A percentile compares a stretch with the other conserved stretches of the same genome.
Conservation (phyloP, 805 yeast species). For the Nakazawaea sp. region DNA sequence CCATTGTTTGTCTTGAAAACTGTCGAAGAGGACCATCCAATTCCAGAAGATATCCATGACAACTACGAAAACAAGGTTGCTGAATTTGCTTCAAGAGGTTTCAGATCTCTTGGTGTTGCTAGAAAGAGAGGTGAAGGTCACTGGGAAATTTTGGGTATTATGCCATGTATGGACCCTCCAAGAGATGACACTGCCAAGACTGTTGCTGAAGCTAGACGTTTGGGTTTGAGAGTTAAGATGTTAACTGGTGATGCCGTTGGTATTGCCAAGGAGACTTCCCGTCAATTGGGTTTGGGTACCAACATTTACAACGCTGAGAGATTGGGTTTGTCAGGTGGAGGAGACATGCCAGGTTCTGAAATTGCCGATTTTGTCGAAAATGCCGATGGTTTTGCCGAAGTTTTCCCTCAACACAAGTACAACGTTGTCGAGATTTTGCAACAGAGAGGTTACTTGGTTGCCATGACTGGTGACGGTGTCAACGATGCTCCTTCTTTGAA, state of each 20-base stretch:
- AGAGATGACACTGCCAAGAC: constrained; percentile 97
- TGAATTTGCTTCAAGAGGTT: constrained; percentile 97
- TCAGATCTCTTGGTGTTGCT: constrained; percentile 97
- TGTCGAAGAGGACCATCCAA: constrained; percentile 95
- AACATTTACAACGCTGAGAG: constrained; percentile 96
- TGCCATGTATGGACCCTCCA: constrained; percentile 99
- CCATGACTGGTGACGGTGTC: constrained; percentile 99
- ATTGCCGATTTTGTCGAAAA: constrained; percentile 96
- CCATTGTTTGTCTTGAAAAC: constrained; percentile 95
- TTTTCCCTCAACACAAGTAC: constrained; percentile 97
- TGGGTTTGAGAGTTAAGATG: constrained; percentile 96
- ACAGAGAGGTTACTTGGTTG: constrained; percentile 94
- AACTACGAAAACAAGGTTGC: constrained; percentile 96
- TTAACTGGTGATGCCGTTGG: constrained; percentile 99
- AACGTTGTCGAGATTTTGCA: constrained; percentile 93
- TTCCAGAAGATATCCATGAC: constrained; percentile 89
- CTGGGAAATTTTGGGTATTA: constrained; percentile 96
- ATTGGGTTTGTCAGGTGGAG: constrained; percentile 88
- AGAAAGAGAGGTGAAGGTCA: constrained; percentile 98
- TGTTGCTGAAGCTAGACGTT: constrained; percentile 81
- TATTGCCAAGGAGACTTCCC: constrained; percentile 97
- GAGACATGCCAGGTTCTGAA: constrained; percentile 96
- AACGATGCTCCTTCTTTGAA: constrained; percentile 96
- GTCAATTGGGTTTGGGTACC: constrained; percentile 95
- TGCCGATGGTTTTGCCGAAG: constrained; percentile 98